Evolutionary conservation across 2,329 filamentous ascomycete genomes (phyloP).

Genomic region (Graphium sp.): DNA sequence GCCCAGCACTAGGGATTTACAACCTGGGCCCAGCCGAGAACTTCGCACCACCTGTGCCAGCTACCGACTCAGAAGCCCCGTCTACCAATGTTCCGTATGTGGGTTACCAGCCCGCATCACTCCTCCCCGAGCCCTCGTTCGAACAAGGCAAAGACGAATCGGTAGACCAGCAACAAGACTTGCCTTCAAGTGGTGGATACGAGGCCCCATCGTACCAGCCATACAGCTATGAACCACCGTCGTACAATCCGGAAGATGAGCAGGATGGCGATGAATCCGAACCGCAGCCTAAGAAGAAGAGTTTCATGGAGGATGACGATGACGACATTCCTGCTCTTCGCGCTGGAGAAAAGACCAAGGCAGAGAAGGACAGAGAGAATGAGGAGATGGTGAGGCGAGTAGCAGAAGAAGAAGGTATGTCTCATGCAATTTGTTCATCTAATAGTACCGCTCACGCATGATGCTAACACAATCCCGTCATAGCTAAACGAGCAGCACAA

Average conservation of each 20-base stretch:
- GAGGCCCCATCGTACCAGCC: conserved; percentile 47
- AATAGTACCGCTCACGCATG: no score
- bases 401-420: conserved; percentile 57
- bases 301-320: conserved; percentile 69
- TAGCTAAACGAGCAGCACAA: conserved; percentile 43
- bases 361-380: conserved; percentile 60
- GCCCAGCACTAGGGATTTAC: no score
- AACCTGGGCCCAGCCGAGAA: no score
- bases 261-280: conserved; percentile 22
- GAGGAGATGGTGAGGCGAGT: conserved; percentile 75
- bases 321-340: conserved; percentile 43
- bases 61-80: conserved; percentile 35
- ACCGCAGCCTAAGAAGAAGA: conserved; percentile 54
- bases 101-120: no score
- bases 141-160: conserved; percentile 1
- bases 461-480: no score
- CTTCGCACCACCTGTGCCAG: conserved; percentile 27
- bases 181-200: conserved; percentile 26
- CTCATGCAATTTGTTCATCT: no score
- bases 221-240: conserved; percentile 38
- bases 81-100: conserved; percentile 13
- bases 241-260: conserved; percentile 33
- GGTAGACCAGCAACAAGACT: conserved; percentile 2
- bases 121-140: no score
- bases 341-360: conserved; percentile 40